phyloP scores from a whole-genome alignment of 176 grass and related monocot genomes.

The Zizania latifolia region DNA sequence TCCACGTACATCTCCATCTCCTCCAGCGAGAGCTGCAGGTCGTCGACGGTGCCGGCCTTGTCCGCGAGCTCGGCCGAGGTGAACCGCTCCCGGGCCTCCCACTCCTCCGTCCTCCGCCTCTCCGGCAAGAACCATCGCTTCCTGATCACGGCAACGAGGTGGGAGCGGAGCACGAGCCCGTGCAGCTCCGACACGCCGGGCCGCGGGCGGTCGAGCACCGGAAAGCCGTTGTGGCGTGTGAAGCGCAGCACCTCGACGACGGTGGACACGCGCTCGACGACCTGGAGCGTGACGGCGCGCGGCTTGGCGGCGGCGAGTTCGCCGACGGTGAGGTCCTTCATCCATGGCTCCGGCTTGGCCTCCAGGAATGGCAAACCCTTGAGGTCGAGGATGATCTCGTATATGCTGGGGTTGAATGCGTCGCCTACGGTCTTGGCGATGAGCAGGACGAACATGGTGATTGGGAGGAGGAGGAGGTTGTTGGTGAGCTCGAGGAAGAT shows the following conservation, averaged over 20 bases:
- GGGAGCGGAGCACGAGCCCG: constrained; percentile 68
- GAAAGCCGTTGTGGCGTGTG: constrained; percentile 83
- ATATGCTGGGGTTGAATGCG: constrained; percentile 86
- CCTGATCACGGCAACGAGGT: constrained; percentile 58
- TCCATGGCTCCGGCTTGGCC: constrained; percentile 73
- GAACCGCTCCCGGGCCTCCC: constrained; percentile 70
- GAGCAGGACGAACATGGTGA: constrained; percentile 96
- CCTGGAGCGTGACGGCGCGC: constrained; percentile 41
- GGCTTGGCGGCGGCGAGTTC: constrained; percentile 67
- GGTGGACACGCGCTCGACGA: constrained; percentile 60
- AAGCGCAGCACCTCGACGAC: constrained; percentile 40
- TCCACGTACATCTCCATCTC: constrained; percentile 82
- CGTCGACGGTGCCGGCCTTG: constrained; percentile 33
- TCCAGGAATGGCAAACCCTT: constrained; percentile 88
- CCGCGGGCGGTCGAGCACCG: constrained; percentile 50
- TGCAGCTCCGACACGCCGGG: constrained; percentile 55
- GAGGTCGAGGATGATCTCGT: constrained; percentile 98
- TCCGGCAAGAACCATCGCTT: constrained; percentile 75
- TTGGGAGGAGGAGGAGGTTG: constrained; percentile 78
- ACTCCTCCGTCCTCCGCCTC: constrained; percentile 61
- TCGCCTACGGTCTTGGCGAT: constrained; percentile 88
- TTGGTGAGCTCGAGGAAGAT: constrained; percentile 98
- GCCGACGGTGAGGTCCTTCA: constrained; percentile 81
- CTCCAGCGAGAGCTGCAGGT: constrained; percentile 38
- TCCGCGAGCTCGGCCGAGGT: constrained; percentile 61